phyloP scores from a whole-genome alignment of 306 rosid species.

The Casuarina equisetifolia region DNA sequence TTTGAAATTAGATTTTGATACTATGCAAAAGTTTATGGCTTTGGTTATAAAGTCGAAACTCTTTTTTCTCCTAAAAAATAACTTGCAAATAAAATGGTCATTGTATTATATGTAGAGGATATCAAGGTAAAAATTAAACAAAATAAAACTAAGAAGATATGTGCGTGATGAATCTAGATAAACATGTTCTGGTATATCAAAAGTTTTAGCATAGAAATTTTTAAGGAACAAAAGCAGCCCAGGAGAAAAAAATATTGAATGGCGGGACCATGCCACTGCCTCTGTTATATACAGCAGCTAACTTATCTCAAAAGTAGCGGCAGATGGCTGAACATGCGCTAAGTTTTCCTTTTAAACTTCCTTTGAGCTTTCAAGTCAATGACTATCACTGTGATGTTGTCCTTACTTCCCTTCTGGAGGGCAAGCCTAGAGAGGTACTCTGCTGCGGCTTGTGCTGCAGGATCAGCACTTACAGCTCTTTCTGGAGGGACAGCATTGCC shows the following conservation, averaged over 20 bases:
- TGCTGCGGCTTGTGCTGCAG: conserved; percentile 79
- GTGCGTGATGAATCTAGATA: too few relatives aligned
- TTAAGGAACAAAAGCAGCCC: conserved; percentile 33
- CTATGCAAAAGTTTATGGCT: too few relatives aligned
- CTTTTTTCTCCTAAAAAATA: too few relatives aligned
- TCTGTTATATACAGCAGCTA: conserved; percentile 16
- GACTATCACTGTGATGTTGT: conserved; percentile 75
- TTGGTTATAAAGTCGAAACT: too few relatives aligned
- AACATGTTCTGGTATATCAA: background rate
- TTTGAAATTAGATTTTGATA: too few relatives aligned
- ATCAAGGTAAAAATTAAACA: too few relatives aligned
- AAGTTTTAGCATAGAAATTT: conserved; percentile 30
- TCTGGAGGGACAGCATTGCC: conserved; percentile 31
- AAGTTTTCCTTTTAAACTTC: conserved; percentile 56
- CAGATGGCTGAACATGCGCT: conserved; percentile 16
- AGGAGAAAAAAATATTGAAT: conserved; percentile 43
- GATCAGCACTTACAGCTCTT: conserved; percentile 50
- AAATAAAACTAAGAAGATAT: too few relatives aligned
- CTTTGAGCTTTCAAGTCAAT: conserved; percentile 76
- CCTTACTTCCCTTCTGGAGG: conserved; percentile 75
- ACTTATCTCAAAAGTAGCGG: conserved; percentile 25
- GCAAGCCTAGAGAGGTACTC: conserved; percentile 71
- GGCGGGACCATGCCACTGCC: conserved; percentile 33
- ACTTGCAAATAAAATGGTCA: too few relatives aligned
- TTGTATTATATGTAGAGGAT: too few relatives aligned